Base-by-base conservation (phyloP, 352 stramenopile genomes). In the Phytophthora citrophthora region DNA sequence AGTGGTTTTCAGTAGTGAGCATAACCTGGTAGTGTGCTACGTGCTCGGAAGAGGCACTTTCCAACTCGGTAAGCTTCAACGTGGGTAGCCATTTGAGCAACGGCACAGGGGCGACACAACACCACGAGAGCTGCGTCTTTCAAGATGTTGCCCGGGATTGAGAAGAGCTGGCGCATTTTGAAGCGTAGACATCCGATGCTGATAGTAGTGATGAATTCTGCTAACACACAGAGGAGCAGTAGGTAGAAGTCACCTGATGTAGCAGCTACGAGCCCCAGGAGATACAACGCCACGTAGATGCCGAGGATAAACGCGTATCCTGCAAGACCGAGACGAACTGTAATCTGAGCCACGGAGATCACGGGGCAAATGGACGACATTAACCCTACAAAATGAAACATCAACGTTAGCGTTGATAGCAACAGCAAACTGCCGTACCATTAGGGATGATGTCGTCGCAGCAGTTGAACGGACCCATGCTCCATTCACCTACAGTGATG, bases 31-130 rank as follows among this genome's bases (percentile, higher is more conserved):
- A 87, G 61, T 12, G 68, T 76, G 13, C 66, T 68, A 15, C 72
- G 69, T 49, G 74, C 46, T 64, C 54, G 40, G 15, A 85, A 78
- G 39, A 67, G 54, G 62, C 78, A 88, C 36, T 34, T 61, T 7
- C 64, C 68, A 11, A 56, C 58, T 13, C 63, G 43, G 40, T 84
- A 88, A 15, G 76, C 70, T 29, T 77, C 68, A 26, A 79, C 72
- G 20, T 86, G 79, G 4, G 70, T 81, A 9, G 74, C 76, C 71
- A 88, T 83, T 34, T 88, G 79, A 48, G 76, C 72, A 36, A 88
- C 72, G 9, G 65, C 53, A 50, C 76, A 88, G 13, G 62, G 79
- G n/a, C 74, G 67, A 60, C 76, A 84, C 1, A 77, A 20, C 15
- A 81, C 64, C n/a, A 70, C 67, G 34, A 63, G 49, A 15, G 71